Conservation (phyloP, 768 basidiomycete genomes). For the Epithele typhae region DNA sequence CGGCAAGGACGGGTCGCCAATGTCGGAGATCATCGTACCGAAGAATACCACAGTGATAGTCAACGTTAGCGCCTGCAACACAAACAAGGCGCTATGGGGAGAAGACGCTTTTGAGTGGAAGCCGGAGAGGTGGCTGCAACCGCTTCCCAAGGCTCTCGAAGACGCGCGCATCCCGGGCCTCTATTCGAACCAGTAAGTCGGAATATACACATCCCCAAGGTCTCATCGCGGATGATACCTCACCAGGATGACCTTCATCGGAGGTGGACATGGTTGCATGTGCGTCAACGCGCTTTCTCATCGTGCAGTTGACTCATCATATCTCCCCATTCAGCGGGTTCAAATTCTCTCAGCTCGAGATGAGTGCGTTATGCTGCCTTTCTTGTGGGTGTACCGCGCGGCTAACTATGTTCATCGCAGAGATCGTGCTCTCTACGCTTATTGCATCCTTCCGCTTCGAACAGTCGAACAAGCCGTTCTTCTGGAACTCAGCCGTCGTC, state of each 20-base stretch:
- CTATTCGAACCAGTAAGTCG: slow-evolving; percentile 1
- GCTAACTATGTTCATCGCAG: no score
- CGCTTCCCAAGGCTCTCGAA: slow-evolving; percentile 1
- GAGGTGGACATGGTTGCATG: slow-evolving; percentile 9
- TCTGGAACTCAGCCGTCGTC: no score
- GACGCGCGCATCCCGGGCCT: slow-evolving; percentile 3
- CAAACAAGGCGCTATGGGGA: slow-evolving; percentile 15
- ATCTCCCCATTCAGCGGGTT: slow-evolving; percentile 29
- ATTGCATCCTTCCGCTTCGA: no score
- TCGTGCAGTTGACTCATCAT: background rate
- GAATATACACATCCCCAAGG: background rate
- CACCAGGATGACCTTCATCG: slow-evolving; percentile 12
- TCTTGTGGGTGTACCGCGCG: no score
- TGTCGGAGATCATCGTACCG: slow-evolving; percentile 1
- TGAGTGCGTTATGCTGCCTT: slow-evolving; percentile 20
- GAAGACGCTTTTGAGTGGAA: slow-evolving; percentile 17
- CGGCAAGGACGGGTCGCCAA: no score
- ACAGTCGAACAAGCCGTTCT: no score
- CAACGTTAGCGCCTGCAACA: slow-evolving; percentile 16
- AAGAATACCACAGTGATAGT: slow-evolving; percentile 13
- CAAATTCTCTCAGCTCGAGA: slow-evolving; percentile 41
- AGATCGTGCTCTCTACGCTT: no score
- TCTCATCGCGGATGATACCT: background rate
- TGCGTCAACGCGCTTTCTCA: slow-evolving; percentile 1
- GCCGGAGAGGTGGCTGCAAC: slow-evolving; percentile 13